These are phyloP conservation scores for Citrullus colocynthis DNA, from an alignment of 306 rosid species.

Conservation along the genomic window DNA sequence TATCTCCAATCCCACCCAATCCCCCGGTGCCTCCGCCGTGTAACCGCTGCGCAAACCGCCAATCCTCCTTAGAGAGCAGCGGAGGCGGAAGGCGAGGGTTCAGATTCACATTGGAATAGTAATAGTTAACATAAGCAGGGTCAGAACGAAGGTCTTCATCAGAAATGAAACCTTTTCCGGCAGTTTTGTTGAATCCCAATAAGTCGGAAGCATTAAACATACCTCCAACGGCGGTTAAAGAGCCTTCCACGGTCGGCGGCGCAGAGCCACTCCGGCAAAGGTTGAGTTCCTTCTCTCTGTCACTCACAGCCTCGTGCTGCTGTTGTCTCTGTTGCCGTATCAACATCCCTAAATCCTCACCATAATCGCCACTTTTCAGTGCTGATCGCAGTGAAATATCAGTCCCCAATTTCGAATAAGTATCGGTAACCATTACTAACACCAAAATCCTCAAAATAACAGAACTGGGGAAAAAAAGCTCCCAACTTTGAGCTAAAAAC, in stretches of 20 bases:
- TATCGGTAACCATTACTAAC: conserved; percentile 49
- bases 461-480: conserved; percentile 25
- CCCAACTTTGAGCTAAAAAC: conserved; percentile 24
- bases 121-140: conserved; percentile 30
- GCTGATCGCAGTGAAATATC: conserved; percentile 70
- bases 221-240: conserved; percentile 53
- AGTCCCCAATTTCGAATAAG: conserved; percentile 50
- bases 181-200: conserved; percentile 18
- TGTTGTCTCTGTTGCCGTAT: conserved; percentile 35
- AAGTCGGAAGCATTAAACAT: conserved; percentile 26
- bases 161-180: conserved; percentile 20
- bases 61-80: conserved; percentile 34
- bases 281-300: conserved; percentile 51
- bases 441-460: neutral
- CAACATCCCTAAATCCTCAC: conserved; percentile 51
- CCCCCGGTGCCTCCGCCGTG: conserved; percentile 28
- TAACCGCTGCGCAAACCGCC: conserved; percentile 36
- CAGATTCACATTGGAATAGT: conserved; percentile 35
- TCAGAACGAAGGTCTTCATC: conserved; percentile 39
- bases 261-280: conserved; percentile 84
- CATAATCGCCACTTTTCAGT: conserved; percentile 32
- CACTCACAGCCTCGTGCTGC: conserved; percentile 30
- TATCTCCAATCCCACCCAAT: conserved; percentile 28
- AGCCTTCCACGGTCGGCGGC: conserved; percentile 86
- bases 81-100: conserved; percentile 48